Base-by-base conservation (phyloP, 75 land plant species). In the Pinus albicaulis region DNA sequence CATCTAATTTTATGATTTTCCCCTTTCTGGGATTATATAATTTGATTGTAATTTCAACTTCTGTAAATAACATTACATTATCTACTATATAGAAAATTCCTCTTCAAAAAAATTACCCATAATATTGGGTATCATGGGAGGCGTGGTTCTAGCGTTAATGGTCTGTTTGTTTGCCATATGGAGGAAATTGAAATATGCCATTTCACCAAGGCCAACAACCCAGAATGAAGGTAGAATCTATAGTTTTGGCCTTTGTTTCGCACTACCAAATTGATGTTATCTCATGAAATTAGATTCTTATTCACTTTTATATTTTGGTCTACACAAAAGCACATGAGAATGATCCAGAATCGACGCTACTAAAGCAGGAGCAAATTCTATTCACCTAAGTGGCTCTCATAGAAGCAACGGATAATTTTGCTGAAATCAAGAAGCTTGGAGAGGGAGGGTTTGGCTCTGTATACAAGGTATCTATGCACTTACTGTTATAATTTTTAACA, bases 361-460 rank as follows among this genome's bases (percentile, higher is more conserved):
- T 61, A 3, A 25, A 2, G 13, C 1, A 62, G 25, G 72, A 48
- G 22, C 55, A 71, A 36, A 16, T 71, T n/a, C 3, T 44, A 8
- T 71, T 71, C 14, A 41, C 22, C 25, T 23, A 44, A 41, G 80
- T 73, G 0, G 56, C 31, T 2, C 19, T 79, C 55, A 59, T 38
- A 59, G 41, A 36, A 61, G 76, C 80, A n/a, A n/a, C n/a, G n/a
- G n/a, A n/a, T n/a, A n/a, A n/a, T n/a, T n/a, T n/a, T n/a, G n/a
- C n/a, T n/a, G n/a, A n/a, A n/a, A n/a, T n/a, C n/a, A n/a, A n/a
- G n/a, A n/a, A n/a, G 68, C 77, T 80, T 65, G 81, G 81, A 15
- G 79, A 80, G 28, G 81, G 81, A 53, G 72, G 69, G 11, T 80
- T 76, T 55, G 81, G 81, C 6, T 44, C 72, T n/a, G 81, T 80